Evolutionary conservation across 352 stramenopile genomes (phyloP).

Genomic region (Ochromonadaceae sp.): DNA sequence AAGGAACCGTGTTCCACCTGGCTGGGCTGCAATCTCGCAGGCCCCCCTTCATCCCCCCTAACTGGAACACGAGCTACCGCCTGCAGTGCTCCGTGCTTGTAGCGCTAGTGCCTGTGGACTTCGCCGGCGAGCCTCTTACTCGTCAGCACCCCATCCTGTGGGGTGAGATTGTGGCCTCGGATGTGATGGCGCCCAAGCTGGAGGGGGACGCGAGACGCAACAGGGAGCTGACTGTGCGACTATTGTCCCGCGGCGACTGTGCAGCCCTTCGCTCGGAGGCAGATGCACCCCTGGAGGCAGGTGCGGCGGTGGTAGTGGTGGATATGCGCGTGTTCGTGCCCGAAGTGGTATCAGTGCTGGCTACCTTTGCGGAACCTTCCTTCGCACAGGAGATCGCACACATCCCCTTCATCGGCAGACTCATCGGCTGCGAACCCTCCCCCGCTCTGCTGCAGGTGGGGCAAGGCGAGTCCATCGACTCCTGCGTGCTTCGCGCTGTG

Average conservation of each 20-base stretch:
- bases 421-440: too few species aligned
- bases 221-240: background rate
- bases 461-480: too few species aligned
- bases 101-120: background rate
- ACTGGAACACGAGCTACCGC: conserved; percentile 7
- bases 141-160: background rate
- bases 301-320: background rate
- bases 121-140: background rate
- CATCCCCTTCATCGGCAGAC: background rate
- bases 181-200: background rate
- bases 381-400: background rate
- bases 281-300: too few species aligned
- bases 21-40: background rate
- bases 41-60: background rate
- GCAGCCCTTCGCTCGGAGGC: background rate
- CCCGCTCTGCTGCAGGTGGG: too few species aligned
- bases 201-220: background rate
- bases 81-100: background rate
- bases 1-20: background rate
- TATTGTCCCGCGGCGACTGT: background rate
- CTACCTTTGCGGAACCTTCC: background rate
- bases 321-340: conserved; percentile 10
- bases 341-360: conserved; percentile 9
- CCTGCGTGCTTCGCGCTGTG: too few species aligned
- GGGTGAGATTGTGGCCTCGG: background rate